Base-by-base conservation (phyloP, 2,329 filamentous ascomycete genomes). In the Penicillium corylophilum region DNA sequence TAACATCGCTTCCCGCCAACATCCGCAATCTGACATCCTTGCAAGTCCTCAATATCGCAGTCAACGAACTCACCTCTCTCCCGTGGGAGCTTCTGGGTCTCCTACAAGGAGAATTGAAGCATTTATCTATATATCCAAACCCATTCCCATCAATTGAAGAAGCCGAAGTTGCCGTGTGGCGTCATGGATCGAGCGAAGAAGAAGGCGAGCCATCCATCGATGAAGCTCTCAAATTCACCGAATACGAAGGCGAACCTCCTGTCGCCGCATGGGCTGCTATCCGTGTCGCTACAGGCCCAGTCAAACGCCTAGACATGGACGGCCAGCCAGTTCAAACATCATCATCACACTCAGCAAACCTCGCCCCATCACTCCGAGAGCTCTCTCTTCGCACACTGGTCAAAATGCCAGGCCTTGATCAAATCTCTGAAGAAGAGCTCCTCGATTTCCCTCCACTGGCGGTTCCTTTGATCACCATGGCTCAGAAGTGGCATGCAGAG, bases 1-100 rank as follows among this genome's bases (percentile, higher is more conserved):
- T 79, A 5, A 67, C 62, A 0, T 66, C 71, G 22, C 67, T 79
- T 20, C 74, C 75, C 1, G 56, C 68, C 9, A 65, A 70, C 0
- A 76, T 79, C 31, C 60, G 70, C 42, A 71, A 66, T 44, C 59
- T 79, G 46, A 71, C 63, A 8, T 68, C 69, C 40, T 62, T 79
- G 36, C 68, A 74, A 61, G 71, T 73, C 23, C 58, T 78, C n/a
- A 78, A 78, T 33, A 55, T 79, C 22, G 70, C 73, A 2, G 70
- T 72, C 26, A 79, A 79, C 52, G 63, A 69, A 26, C 63, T 79
- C 9, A 55, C 62, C 10, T 67, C 65, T 40, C 68, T 79, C 2
- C 77, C 77, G 0, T 77, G 72, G 67, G 76, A 79, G 45, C 56
- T 79, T 6, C 55, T 79, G 15, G 65, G 66, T 48, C 63, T 78